Evolutionary conservation across 192 early-diverging fungal species (phyloP).

Genomic region (Backusella mclennaniae): DNA sequence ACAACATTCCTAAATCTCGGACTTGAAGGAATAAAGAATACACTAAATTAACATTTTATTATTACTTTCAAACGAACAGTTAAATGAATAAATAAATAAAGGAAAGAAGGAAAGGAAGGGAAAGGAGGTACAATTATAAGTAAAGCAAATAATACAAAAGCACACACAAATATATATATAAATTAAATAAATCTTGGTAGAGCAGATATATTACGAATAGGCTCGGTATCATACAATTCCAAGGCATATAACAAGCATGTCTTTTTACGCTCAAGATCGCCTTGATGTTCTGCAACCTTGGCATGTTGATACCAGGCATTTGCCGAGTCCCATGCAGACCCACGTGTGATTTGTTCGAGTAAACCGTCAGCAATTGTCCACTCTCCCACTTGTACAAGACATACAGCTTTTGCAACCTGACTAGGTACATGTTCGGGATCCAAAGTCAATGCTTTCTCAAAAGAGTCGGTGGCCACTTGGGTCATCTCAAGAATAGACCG

Average conservation of each 20-base stretch:
- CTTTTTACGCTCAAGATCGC: slow-evolving; percentile 43
- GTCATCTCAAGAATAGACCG: not conserved
- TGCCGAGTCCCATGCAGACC: not conserved
- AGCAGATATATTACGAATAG: slow-evolving; percentile 38
- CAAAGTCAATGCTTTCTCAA: slow-evolving; percentile 5
- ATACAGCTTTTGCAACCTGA: not conserved
- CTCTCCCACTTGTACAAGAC: not conserved
- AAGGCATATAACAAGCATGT: slow-evolving; percentile 56
- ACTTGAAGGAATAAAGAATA: not conserved
- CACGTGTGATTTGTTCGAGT: not conserved
- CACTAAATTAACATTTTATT: not conserved
- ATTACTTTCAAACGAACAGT: not conserved
- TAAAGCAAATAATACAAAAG: too few species aligned
- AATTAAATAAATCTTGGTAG: slow-evolving; percentile 40
- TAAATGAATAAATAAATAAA: too few species aligned
- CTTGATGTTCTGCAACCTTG: slow-evolving; percentile 40
- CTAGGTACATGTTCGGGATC: slow-evolving; percentile 4
- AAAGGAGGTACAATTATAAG: not conserved
- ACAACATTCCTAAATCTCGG: too few species aligned
- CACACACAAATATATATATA: not conserved
- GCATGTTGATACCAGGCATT: slow-evolving; percentile 32
- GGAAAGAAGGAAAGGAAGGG: too few species aligned
- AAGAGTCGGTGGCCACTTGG: not conserved
- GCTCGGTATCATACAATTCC: slow-evolving; percentile 47
- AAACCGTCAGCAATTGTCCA: not conserved